Evolutionary conservation across 768 basidiomycete species (phyloP).

Genomic region (Xanthoconium stramineum): DNA sequence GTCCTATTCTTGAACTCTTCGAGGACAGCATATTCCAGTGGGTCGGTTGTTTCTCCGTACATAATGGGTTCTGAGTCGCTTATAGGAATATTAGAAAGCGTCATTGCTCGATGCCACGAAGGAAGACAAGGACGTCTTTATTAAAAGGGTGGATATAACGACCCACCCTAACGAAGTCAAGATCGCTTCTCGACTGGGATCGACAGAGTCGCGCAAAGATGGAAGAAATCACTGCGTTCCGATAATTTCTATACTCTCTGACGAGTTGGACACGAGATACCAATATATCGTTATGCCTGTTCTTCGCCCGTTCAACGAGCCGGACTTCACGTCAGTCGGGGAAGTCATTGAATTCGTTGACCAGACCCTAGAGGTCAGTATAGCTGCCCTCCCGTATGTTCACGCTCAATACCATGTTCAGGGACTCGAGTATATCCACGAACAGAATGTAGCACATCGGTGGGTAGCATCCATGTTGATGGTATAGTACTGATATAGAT

Average conservation of each 20-base stretch:
- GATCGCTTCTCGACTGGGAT: conserved; percentile 7
- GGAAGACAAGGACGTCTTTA: conserved; percentile 8
- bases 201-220: not conserved
- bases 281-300: conserved; percentile 31
- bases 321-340: conserved; percentile 20
- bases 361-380: conserved; percentile 24
- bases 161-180: conserved; percentile 1
- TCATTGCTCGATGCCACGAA: conserved; percentile 11
- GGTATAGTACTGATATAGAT: no score
- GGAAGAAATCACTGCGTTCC: conserved; percentile 25
- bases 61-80: not conserved
- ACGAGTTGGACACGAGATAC: no score
- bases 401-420: no score
- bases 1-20: not conserved
- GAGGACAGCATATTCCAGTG: conserved; percentile 11
- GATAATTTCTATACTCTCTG: conserved; percentile 13
- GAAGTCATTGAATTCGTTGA: conserved; percentile 29
- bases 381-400: no score
- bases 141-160: conserved; percentile 13
- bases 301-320: conserved; percentile 22
- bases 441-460: conserved; percentile 36
- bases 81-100: not conserved
- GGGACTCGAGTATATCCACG: conserved; percentile 38
- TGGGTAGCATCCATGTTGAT: not conserved
- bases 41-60: not conserved